phyloP scores from a whole-genome alignment of 2,329 filamentous ascomycete species.

The Acephala macrosclerotiorum region DNA sequence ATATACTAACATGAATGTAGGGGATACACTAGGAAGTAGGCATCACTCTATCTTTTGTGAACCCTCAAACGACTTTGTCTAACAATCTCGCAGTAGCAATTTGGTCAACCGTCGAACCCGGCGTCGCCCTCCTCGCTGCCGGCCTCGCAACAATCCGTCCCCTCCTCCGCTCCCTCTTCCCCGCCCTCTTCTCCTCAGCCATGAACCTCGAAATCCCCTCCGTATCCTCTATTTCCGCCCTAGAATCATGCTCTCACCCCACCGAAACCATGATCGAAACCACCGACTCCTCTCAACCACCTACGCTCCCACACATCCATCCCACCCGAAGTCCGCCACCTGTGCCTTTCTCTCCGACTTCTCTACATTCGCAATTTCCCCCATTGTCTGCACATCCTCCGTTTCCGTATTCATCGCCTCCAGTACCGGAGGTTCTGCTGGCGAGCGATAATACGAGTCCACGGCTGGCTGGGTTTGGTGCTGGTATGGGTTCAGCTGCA shows the following conservation, averaged over 20 bases:
- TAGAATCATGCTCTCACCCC: background rate
- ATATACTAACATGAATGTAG: background rate
- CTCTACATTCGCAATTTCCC: background rate
- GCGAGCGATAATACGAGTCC: too few species aligned
- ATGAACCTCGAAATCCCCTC: slow-evolving; percentile 1
- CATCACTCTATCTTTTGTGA: background rate
- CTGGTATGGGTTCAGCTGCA: too few species aligned
- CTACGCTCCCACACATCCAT: background rate
- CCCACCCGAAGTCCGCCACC: background rate
- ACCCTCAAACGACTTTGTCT: background rate
- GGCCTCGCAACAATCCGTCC: background rate
- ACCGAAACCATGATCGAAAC: background rate
- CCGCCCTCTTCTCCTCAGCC: background rate
- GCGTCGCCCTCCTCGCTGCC: background rate
- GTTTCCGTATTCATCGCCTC: too few species aligned
- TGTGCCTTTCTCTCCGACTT: background rate
- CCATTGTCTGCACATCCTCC: background rate
- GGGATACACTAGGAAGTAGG: slow-evolving; percentile 5
- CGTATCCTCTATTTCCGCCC: background rate
- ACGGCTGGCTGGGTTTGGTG: too few species aligned
- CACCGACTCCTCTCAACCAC: background rate
- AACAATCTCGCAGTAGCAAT: background rate
- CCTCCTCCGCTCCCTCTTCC: background rate
- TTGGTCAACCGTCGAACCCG: background rate
- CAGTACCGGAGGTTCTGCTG: too few species aligned